A percentile compares a stretch with the other conserved stretches of the same genome.
Conservation (phyloP, 495 filamentous ascomycete genomes). For the Sordaria brevicollis region DNA sequence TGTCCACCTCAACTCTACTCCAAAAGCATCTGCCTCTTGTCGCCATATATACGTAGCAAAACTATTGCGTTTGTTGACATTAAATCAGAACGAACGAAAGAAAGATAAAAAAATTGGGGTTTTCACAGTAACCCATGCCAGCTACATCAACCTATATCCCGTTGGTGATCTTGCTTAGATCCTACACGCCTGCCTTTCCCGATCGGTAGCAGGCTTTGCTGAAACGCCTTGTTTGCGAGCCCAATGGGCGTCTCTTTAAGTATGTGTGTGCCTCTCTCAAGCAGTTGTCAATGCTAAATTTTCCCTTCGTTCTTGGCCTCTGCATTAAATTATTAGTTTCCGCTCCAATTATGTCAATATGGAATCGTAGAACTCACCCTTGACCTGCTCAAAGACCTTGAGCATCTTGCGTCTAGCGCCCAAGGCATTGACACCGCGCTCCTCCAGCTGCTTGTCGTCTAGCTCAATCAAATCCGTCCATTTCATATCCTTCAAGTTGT, state of each 20-base stretch:
- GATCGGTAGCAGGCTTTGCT: neutral
- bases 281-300: slow-evolving; percentile 21
- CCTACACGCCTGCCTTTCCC: neutral
- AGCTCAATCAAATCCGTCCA: slow-evolving; percentile 91
- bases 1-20: neutral
- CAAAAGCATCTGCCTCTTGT: neutral
- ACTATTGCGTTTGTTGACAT: neutral
- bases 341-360: neutral
- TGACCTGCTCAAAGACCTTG: slow-evolving; percentile 97
- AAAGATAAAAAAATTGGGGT: neutral
- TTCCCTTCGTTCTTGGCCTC: slow-evolving; percentile 38
- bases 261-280: neutral
- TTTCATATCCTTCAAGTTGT: slow-evolving; percentile 92
- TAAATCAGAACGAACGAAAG: neutral
- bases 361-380: slow-evolving; percentile 35
- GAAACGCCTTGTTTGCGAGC: neutral
- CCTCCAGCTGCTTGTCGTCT: slow-evolving; percentile 88
- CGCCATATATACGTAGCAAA: neutral
- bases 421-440: slow-evolving; percentile 87
- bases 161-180: neutral
- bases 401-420: slow-evolving; percentile 96
- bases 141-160: neutral
- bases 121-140: neutral
- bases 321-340: slow-evolving; percentile 7
- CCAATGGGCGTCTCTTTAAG: neutral